Percentiles rank a stretch among this genome's conserved stretches.
These are phyloP conservation scores for Silene noctiflora DNA, from an alignment of 179 eudicot species.

Conservation along the genomic window DNA sequence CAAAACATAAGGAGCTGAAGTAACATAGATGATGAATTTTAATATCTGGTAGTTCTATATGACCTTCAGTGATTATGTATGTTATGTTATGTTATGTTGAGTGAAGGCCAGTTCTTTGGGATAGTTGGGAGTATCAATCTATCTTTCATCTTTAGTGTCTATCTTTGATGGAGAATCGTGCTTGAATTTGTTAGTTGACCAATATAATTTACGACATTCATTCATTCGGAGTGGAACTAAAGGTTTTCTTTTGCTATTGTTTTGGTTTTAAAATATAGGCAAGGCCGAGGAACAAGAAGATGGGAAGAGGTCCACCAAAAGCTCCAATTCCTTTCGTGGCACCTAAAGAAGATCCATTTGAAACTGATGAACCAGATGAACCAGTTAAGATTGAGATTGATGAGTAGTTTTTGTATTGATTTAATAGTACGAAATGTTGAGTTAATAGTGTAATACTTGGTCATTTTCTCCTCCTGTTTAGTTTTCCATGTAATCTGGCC, in stretches of 20 bases:
- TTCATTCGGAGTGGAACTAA: neutral
- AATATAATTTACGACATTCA: neutral
- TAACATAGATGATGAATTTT: neutral
- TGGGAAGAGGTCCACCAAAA: slow-evolving; percentile 64
- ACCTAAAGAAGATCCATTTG: slow-evolving; percentile 47
- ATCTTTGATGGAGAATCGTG: neutral
- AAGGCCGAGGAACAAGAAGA: slow-evolving; percentile 58
- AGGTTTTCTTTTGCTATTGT: neutral
- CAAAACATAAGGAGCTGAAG: neutral
- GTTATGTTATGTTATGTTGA: neutral
- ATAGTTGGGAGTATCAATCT: neutral
- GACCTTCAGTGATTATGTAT: neutral
- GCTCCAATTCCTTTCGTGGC: slow-evolving; percentile 39
- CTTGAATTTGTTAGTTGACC: neutral
- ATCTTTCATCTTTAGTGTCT: neutral
- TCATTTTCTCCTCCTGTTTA: slow-evolving; percentile 17
- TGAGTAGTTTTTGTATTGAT: slow-evolving; percentile 25
- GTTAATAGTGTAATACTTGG: slow-evolving; percentile 17
- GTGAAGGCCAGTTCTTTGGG: neutral
- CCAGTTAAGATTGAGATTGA: slow-evolving; percentile 30
- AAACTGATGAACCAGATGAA: slow-evolving; percentile 28
- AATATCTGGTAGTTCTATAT: neutral
- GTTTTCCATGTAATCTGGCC: slow-evolving; percentile 20
- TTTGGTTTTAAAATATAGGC: slow-evolving; percentile 33
- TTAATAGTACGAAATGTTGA: slow-evolving; percentile 7